These are phyloP conservation scores for Suillus alpinus DNA, from an alignment of 768 basidiomycete genomes.

Conservation along the genomic window DNA sequence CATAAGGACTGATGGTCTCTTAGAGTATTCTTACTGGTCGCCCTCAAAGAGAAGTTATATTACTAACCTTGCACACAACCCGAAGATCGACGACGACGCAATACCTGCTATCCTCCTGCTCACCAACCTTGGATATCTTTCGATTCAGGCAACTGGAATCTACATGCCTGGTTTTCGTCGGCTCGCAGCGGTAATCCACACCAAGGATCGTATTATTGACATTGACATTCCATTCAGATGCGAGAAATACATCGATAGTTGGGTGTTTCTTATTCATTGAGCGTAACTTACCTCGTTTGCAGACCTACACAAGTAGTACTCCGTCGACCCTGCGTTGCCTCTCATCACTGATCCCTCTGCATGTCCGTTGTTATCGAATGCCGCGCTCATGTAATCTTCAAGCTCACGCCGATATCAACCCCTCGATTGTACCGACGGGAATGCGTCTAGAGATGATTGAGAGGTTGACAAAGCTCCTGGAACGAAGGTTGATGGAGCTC, in stretches of 20 bases:
- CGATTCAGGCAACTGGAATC: constrained; percentile 52
- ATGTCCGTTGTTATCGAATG: constrained; percentile 41
- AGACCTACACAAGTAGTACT: constrained; percentile 50
- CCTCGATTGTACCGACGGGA: constrained; percentile 43
- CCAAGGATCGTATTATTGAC: constrained; percentile 41
- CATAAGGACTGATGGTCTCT: constrained; percentile 7
- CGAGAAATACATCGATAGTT: constrained; percentile 54
- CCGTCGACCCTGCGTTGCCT: constrained; percentile 45
- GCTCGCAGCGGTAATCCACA: constrained; percentile 37
- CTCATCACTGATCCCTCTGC: constrained; percentile 43
- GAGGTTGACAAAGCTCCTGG: constrained; percentile 45
- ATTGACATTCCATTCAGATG: constrained; percentile 55
- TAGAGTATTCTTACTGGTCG: constrained; percentile 57
- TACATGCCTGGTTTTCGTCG: constrained; percentile 57
- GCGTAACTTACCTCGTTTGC: background rate
- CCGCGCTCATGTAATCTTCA: constrained; percentile 56
- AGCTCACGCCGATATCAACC: constrained; percentile 51
- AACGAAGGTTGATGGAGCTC: constrained; percentile 48
- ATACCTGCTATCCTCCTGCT: constrained; percentile 53
- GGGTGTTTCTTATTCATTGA: constrained; percentile 13
- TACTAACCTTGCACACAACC: constrained; percentile 52
- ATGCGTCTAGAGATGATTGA: constrained; percentile 47
- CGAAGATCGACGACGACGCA: constrained; percentile 52
- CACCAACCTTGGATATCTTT: constrained; percentile 45
- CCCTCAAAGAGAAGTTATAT: constrained; percentile 51